Conservation (phyloP, 1,284 basidiomycete species). For the Sanghuangporus sanghuang region DNA sequence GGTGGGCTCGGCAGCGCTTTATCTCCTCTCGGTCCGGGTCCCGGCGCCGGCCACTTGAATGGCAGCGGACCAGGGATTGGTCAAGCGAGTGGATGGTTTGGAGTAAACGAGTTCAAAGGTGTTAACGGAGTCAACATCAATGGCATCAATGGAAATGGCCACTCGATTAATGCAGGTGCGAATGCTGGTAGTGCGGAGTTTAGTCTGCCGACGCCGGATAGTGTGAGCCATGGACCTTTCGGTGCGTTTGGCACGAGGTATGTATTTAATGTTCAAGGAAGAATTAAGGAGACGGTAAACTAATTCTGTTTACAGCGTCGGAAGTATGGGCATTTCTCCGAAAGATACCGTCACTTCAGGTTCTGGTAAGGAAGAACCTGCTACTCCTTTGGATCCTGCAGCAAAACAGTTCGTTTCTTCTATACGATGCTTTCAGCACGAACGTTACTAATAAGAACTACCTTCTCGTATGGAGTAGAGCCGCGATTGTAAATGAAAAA, state of each 20-base stretch:
- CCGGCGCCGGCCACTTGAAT: neutral
- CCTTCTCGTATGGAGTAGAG: constrained; percentile 23
- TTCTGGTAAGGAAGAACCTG: neutral
- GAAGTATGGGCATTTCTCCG: constrained; percentile 28
- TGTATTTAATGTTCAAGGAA: neutral
- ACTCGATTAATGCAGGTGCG: neutral
- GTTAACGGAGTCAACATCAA: constrained; percentile 1
- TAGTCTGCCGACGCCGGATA: constrained; percentile 37
- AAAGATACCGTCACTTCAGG: constrained; percentile 24
- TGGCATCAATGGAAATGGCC: constrained; percentile 4
- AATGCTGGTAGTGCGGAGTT: constrained; percentile 23
- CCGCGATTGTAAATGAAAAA: constrained; percentile 66
- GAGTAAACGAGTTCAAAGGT: neutral
- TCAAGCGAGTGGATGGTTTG: constrained; percentile 7
- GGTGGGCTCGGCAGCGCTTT: constrained; percentile 9
- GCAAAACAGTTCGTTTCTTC: constrained; percentile 36
- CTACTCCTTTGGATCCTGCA: constrained; percentile 30
- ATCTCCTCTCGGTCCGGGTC: constrained; percentile 5
- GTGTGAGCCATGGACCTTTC: constrained; percentile 22
- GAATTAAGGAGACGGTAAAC: neutral
- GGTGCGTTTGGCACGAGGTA: constrained; percentile 15
- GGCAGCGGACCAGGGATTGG: neutral
- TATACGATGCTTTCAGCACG: neutral
- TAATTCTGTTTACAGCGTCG: constrained; percentile 19
- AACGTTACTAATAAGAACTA: neutral